phyloP scores from a whole-genome alignment of 371 early-diverging fungal species.

The Quaeritorhiza haematococci region DNA sequence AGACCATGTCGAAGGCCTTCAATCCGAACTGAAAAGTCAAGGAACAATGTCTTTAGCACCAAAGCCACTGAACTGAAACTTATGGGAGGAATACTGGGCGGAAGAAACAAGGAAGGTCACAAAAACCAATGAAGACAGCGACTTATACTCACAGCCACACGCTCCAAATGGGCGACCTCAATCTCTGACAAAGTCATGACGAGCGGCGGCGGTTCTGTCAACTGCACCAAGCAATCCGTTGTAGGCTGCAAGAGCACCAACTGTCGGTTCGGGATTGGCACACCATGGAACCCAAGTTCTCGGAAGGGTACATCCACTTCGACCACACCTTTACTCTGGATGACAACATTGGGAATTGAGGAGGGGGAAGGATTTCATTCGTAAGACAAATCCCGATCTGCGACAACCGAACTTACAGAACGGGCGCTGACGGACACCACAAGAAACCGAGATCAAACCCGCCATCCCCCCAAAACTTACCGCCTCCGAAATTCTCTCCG shows the following conservation, averaged over 20 bases:
- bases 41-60: not conserved
- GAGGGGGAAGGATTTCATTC: too few species aligned
- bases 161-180: constrained; percentile 97
- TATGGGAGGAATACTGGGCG: not conserved
- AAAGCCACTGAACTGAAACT: not conserved
- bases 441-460: too few species aligned
- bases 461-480: constrained; percentile 30
- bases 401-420: too few species aligned
- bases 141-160: too few species aligned
- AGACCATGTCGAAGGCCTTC: constrained; percentile 98
- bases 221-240: constrained; percentile 89
- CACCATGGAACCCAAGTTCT: constrained; percentile 95
- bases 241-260: constrained; percentile 96
- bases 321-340: constrained; percentile 68
- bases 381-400: too few species aligned
- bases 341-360: too few species aligned
- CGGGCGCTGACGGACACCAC: too few species aligned
- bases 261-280: constrained; percentile 90
- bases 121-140: too few species aligned
- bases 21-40: constrained; percentile 72
- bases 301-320: constrained; percentile 94
- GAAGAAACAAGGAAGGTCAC: not conserved
- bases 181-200: constrained; percentile 93
- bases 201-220: constrained; percentile 95
- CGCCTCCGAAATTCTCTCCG: constrained; percentile 83